phyloP scores from a whole-genome alignment of 257 asterid genomes.

The Echium plantagineum region DNA sequence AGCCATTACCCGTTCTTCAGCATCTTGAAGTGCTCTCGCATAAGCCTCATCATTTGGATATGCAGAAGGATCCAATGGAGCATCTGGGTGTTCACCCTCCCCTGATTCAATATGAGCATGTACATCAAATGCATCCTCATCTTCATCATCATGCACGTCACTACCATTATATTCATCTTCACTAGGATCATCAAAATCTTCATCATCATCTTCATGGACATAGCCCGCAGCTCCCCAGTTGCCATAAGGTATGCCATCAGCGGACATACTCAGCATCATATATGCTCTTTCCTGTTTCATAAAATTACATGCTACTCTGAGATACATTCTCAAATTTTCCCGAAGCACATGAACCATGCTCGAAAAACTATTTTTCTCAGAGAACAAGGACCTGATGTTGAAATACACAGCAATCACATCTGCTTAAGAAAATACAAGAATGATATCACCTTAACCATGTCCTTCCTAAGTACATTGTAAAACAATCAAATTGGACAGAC shows the following conservation, averaged over 20 bases:
- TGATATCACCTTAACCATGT: no score
- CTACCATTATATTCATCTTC: slow-evolving; percentile 64
- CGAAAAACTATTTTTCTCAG: no score
- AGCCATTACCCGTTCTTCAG: slow-evolving; percentile 85
- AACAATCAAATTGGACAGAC: no score
- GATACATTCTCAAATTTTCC: not conserved
- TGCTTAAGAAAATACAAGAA: no score
- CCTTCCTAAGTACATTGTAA: no score
- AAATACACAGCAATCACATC: not conserved
- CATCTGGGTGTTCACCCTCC: slow-evolving; percentile 38
- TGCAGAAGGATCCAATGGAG: slow-evolving; percentile 73
- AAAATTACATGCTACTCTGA: slow-evolving; percentile 2
- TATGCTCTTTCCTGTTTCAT: slow-evolving; percentile 77
- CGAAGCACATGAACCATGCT: not conserved
- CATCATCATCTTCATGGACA: slow-evolving; percentile 39
- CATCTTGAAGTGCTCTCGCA: slow-evolving; percentile 95
- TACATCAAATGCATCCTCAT: slow-evolving; percentile 53
- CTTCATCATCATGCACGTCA: slow-evolving; percentile 41
- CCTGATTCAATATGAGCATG: slow-evolving; percentile 44
- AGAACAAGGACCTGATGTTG: not conserved
- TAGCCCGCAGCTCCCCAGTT: slow-evolving; percentile 68
- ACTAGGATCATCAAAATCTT: slow-evolving; percentile 49
- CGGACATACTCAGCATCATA: slow-evolving; percentile 78
- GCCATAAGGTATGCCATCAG: slow-evolving; percentile 49
- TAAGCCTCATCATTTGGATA: slow-evolving; percentile 87